These are phyloP conservation scores for Cordia subcordata DNA, from an alignment of 257 asterid genomes.

Conservation along the genomic window DNA sequence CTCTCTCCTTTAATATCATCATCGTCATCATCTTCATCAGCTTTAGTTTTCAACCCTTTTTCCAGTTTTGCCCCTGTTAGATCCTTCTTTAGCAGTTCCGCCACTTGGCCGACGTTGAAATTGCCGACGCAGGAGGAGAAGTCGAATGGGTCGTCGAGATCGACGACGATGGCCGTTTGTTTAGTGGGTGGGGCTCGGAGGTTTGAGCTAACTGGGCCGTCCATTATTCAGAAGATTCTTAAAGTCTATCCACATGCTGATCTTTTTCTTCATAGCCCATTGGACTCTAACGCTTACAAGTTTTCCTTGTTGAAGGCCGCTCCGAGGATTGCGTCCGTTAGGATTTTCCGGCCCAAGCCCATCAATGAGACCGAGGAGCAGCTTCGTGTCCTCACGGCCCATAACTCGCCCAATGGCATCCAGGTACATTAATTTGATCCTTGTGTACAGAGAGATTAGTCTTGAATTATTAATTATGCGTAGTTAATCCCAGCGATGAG, in stretches of 20 bases:
- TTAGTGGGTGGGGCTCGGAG: conserved; percentile 98
- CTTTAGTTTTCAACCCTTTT: background rate
- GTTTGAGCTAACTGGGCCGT: conserved; percentile 94
- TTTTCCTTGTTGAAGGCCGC: conserved; percentile 53
- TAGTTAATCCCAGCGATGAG: no score
- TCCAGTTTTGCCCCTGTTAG: conserved; percentile 34
- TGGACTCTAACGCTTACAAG: conserved; percentile 71
- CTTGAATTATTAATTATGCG: no score
- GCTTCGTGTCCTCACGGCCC: conserved; percentile 67
- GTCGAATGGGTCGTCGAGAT: conserved; percentile 31
- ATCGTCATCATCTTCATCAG: background rate
- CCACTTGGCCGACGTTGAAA: conserved; percentile 1
- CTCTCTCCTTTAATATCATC: conserved; percentile 6
- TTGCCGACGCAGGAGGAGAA: background rate
- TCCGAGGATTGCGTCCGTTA: conserved; percentile 69
- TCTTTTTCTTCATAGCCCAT: conserved; percentile 71
- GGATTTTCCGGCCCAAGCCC: conserved; percentile 48
- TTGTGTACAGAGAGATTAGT: no score
- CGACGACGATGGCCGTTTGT: conserved; percentile 86
- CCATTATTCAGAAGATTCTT: conserved; percentile 63
- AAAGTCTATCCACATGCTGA: conserved; percentile 58
- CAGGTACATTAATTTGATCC: conserved; percentile 43
- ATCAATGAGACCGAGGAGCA: conserved; percentile 56
- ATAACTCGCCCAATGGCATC: conserved; percentile 82
- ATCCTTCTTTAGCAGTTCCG: conserved; percentile 35